Conservation (phyloP, 2,329 filamentous ascomycete genomes). For the Orbilia brochopaga region DNA sequence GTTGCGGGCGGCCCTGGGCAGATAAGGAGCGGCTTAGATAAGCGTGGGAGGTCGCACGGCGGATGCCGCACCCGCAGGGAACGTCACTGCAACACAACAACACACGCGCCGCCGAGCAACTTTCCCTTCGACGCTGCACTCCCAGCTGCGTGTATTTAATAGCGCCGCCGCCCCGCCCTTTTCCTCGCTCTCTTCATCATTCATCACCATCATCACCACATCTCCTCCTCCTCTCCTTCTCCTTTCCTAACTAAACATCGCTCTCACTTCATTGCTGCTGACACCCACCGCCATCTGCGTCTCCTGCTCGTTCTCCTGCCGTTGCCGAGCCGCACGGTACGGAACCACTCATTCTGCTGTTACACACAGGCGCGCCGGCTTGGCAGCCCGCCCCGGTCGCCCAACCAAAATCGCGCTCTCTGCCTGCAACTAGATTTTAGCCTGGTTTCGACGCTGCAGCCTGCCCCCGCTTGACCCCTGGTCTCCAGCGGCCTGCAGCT, state of each 20-base stretch:
- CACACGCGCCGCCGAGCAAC: neutral
- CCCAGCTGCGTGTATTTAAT: neutral
- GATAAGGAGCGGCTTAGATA: too few relatives aligned
- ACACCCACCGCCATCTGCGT: neutral
- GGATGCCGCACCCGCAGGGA: neutral
- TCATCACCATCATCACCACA: neutral
- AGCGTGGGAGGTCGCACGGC: neutral
- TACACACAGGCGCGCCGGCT: neutral
- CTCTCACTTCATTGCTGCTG: too few relatives aligned
- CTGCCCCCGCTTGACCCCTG: neutral
- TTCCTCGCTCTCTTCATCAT: neutral
- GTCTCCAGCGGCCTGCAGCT: neutral
- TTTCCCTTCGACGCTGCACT: neutral
- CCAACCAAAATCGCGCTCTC: neutral
- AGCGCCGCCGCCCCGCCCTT: neutral
- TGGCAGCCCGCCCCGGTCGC: neutral
- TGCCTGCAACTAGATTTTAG: neutral
- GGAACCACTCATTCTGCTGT: neutral
- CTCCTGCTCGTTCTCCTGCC: neutral
- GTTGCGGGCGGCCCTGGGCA: too few relatives aligned
- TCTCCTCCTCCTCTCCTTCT: neutral
- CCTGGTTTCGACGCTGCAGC: neutral
- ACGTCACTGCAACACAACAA: constrained; percentile 1
- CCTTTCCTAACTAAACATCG: neutral
- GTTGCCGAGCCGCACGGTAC: neutral